These are phyloP conservation scores for Mortierella sp. DNA, from an alignment of 371 early-diverging fungal genomes.

Conservation along the genomic window DNA sequence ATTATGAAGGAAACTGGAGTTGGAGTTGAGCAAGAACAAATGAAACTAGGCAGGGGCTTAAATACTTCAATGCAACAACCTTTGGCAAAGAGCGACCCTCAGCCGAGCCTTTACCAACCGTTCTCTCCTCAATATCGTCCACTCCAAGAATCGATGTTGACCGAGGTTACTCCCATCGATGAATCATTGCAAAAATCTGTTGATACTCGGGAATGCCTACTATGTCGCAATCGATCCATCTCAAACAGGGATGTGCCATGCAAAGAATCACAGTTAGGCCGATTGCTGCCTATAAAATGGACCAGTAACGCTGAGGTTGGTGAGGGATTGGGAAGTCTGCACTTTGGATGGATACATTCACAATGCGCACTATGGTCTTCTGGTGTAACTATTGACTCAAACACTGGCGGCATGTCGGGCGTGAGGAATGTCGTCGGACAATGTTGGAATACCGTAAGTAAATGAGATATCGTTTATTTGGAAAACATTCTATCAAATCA, in stretches of 20 bases:
- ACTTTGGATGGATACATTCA: slow-evolving; percentile 23
- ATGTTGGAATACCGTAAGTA: slow-evolving; percentile 17
- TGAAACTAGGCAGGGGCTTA: background rate
- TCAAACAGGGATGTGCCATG: background rate
- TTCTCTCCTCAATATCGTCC: slow-evolving; percentile 4
- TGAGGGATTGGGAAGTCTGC: background rate
- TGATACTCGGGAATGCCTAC: slow-evolving; percentile 14
- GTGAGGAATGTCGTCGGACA: slow-evolving; percentile 4
- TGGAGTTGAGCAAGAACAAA: background rate
- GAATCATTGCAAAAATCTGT: background rate
- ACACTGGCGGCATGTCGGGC: slow-evolving; percentile 3
- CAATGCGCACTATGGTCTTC: slow-evolving; percentile 34
- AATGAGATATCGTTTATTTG: background rate
- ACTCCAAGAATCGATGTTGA: background rate
- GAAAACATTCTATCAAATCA: background rate
- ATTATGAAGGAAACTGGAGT: slow-evolving; percentile 5
- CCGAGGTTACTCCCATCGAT: background rate
- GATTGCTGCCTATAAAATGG: slow-evolving; percentile 10
- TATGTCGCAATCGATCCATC: slow-evolving; percentile 5
- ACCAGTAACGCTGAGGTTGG: background rate
- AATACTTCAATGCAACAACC: background rate
- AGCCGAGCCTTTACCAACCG: slow-evolving; percentile 6
- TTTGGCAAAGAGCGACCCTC: background rate
- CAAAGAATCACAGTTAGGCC: slow-evolving; percentile 1
- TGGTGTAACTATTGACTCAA: slow-evolving; percentile 12